Base-by-base conservation (phyloP, 2,329 filamentous ascomycete genomes). In the Colletotrichum melonis region DNA sequence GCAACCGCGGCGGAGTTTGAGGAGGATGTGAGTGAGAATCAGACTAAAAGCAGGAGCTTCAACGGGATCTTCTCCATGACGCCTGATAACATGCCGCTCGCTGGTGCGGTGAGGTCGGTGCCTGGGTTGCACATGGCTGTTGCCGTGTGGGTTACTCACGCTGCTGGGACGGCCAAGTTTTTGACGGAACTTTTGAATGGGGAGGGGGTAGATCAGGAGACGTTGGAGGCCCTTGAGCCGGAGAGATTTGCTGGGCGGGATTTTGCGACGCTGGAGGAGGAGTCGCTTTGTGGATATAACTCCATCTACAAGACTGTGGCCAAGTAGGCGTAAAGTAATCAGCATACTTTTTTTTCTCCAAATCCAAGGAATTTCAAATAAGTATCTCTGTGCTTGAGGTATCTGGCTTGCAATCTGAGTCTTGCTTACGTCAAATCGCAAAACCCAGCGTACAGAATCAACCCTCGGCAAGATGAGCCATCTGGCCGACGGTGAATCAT, bases 81-180 rank as follows among this genome's bases (percentile, higher is more conserved):
- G 28, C 67, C 67, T 22, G 67, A 70, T 54, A 70, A 70, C 88
- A 5, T 73, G 69, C 70, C 73, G 26, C 30, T 66, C 22, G 74
- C 68, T 12, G 74, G 71, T 12, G 28, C 63, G 9, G 73, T 74
- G 35, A 57, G 46, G 32, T 69, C 72, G 14, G 46, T 38, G 22
- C 49, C 24, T n/a, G 63, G 35, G 9, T n/a, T 59, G 49, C 30
- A 70, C 11, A 59, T 70, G 55, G 67, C 67, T 19, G 62, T 66
- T n/a, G 67, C 67, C 0, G 55, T 70, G 9, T 70, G 67, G 67
- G 67, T 70, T 5, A 70, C 67, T 4, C 67, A 70, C 22, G 67
- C 67, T 5, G 59, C 67, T 12, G 67, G 60, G 5, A 70, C 67
- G 7, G 67, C 67, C 35, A 66, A 55, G 22, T 60, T 66, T 28